A percentile compares a stretch with the other conserved stretches of the same genome.
These are phyloP conservation scores for Porogramme epimiltina DNA, from an alignment of 1,284 basidiomycete genomes.

Conservation along the genomic window DNA sequence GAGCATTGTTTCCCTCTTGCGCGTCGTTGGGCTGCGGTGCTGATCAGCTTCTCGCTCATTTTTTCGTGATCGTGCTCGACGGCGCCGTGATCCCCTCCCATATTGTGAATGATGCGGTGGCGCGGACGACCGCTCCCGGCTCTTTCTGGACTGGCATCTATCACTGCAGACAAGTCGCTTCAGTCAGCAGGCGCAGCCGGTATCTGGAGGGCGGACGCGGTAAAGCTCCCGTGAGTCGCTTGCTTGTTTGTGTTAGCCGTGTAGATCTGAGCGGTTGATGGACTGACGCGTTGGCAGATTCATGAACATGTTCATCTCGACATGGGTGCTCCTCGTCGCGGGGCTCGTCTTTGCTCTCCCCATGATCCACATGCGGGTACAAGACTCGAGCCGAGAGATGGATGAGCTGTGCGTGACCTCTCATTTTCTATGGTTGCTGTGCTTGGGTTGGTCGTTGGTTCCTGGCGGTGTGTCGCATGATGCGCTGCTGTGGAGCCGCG, in stretches of 20 bases:
- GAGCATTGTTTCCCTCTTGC: constrained; percentile 2
- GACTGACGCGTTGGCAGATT: constrained; percentile 27
- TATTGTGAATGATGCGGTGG: too few relatives aligned
- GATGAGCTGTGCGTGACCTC: constrained; percentile 31
- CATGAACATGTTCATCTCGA: constrained; percentile 47
- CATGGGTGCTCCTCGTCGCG: constrained; percentile 43
- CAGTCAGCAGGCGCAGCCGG: constrained; percentile 48
- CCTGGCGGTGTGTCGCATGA: too few relatives aligned
- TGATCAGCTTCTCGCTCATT: background rate
- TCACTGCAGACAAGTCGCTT: constrained; percentile 41
- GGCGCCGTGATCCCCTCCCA: too few relatives aligned
- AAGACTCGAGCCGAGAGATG: constrained; percentile 34
- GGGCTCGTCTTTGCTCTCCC: constrained; percentile 46
- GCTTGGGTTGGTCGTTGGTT: background rate
- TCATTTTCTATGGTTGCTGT: background rate
- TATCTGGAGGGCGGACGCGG: constrained; percentile 44
- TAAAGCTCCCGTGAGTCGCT: constrained; percentile 37
- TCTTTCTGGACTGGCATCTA: background rate
- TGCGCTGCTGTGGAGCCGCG: too few relatives aligned
- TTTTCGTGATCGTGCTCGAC: too few relatives aligned
- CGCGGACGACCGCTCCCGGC: background rate
- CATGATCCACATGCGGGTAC: constrained; percentile 47
- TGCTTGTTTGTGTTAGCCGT: background rate
- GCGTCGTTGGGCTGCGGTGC: background rate
- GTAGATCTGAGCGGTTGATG: constrained; percentile 4